Evolutionary conservation across 495 filamentous ascomycete species (phyloP), one percentile per base, ranked within the genome.

Genomic region (Aspergillus avenaceus): DNA sequence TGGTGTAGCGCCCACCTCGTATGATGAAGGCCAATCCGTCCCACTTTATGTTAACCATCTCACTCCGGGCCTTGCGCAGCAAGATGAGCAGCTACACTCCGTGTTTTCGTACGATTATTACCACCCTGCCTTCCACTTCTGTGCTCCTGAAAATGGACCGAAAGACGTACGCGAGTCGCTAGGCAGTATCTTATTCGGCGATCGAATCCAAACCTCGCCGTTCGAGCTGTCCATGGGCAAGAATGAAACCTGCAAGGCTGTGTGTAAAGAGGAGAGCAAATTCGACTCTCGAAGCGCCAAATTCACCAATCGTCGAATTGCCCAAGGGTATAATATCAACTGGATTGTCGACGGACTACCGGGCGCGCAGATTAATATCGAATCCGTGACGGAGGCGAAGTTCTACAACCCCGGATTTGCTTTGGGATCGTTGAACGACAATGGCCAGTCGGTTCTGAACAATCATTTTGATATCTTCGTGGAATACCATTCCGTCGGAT

Each of bases 91-190:
- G 50, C 76, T 97, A 19, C 88, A 84, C 62, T 95, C 91, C n/a
- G 86, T 96, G 41, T 80, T 96, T 58, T 85, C 91, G 5, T 97
- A 86, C 72, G 92, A 97, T 72, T 97, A 97, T 77, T 98, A 98
- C 66, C 84, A 92, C 57, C 80, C 81, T 16, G 77, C 77, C 1
- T 95, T 98, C 68, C 83, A 84, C 51, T 96, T 96, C 71, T 98
- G 93, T 70, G 71, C 73, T 36, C 93, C 92, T 1, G 74, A 85
- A 53, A 83, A 76, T 40, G 89, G 87, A 14, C 81, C 87, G 1
- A 69, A 87, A 59, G 75, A 84, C 68, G 81, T 91, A 2, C 82
- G 86, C 27, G 91, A 96, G 72, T 96, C 90, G 27, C 67, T 98
- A 48, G 93, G 93, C 5, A 96, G 91, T 70, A 98, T 98, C 57